These are phyloP conservation scores for Brassica balearica DNA, from an alignment of 441 rosid species.

Conservation along the genomic window DNA sequence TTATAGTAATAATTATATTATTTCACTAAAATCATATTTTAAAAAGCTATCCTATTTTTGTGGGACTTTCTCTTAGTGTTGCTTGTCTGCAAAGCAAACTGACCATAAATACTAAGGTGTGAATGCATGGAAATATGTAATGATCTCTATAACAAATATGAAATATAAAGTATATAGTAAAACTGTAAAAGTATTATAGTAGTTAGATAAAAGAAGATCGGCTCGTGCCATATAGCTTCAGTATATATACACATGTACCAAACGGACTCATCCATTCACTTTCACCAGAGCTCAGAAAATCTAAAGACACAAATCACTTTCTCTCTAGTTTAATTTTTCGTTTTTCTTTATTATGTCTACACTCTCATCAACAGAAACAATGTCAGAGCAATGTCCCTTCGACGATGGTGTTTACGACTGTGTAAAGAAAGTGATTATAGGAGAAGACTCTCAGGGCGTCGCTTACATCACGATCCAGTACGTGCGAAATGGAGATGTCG, in stretches of 20 bases:
- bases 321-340: not conserved
- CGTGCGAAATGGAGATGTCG: not conserved
- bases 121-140: not conserved
- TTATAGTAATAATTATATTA: no score
- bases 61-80: not conserved
- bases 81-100: no score
- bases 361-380: not conserved
- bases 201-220: not conserved
- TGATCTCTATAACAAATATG: conserved; percentile 5
- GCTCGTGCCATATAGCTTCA: not conserved
- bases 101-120: not conserved
- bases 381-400: not conserved
- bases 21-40: not conserved
- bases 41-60: not conserved
- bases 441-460: not conserved
- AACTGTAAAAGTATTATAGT: not conserved
- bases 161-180: conserved; percentile 1
- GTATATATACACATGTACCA: not conserved
- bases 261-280: not conserved
- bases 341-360: not conserved
- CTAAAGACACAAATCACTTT: not conserved
- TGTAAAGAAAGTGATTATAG: not conserved
- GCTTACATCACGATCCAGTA: not conserved
- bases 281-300: not conserved
- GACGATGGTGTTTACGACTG: not conserved